Evolutionary conservation across 768 basidiomycete species (phyloP), one percentile per base, ranked within the genome.

Genomic region (Gymnopilus junonius): DNA sequence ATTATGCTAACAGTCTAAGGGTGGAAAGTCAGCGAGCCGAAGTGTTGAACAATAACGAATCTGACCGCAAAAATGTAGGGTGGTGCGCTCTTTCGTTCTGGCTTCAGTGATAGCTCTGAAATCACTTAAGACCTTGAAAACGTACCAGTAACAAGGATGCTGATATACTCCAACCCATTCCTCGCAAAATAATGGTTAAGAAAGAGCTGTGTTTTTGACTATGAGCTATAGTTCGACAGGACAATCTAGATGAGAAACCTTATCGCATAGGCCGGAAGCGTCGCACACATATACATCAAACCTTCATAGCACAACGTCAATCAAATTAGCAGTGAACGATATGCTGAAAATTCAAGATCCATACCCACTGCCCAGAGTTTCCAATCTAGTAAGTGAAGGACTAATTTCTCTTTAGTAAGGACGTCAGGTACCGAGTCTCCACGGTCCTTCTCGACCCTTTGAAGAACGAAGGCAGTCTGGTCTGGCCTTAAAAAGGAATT

Each of bases 201-300:
- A 85, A 85, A 62, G 76, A 81, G 39, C 81, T 81, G 59, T 58
- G n/a, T 57, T 15, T 53, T 32, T 46, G 59, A 46, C 63, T 8
- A 55, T 50, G 8, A 39, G 54, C 17, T 34, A 59, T 25, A 15
- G 6, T 14, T 32, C 55, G 21, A 32, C 11, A 55, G 21, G 48
- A 56, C 43, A 14, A 63, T 42, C n/a, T 53, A 31, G 58, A 55
- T 37, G 48, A 58, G 45, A 27, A 70, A 84, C 83, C 80, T 80
- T 35, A 83, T 80, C 12, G 79, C 81, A 65, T 83, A 82, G 8
- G 79, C 79, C n/a, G 83, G 82, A 65, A 82, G 75, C 4, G 82
- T 82, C 10, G 79, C 75, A 68, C 82, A 84, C 71, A 84, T 75
- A 62, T 80, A 82, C 83, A 85, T 85, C 27, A 83, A 8, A 29